A percentile compares a stretch with the other conserved stretches of the same genome.
Conservation (phyloP, 768 basidiomycete genomes). For the Suillus weaverae region DNA sequence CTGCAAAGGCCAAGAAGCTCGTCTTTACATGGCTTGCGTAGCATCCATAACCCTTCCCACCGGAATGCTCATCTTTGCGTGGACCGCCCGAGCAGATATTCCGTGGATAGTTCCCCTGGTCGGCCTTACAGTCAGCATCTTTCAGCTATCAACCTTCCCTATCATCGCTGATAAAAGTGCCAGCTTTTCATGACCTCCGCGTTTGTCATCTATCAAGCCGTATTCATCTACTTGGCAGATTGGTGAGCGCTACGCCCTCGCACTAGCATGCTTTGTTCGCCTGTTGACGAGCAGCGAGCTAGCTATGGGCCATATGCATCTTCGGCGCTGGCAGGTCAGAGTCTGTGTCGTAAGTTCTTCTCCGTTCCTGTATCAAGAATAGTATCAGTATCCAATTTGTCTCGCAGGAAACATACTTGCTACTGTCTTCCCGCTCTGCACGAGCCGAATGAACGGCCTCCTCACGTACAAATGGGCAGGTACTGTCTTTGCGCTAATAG, state of each 20-base stretch:
- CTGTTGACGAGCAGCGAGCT: conserved; percentile 1
- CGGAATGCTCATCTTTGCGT: conserved; percentile 74
- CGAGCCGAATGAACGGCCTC: conserved; percentile 53
- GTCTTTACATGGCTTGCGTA: conserved; percentile 56
- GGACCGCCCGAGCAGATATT: conserved; percentile 55
- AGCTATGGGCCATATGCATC: conserved; percentile 65
- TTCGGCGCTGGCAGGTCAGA: conserved; percentile 68
- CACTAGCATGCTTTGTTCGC: not conserved
- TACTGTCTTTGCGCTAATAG: conserved; percentile 55
- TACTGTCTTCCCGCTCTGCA: conserved; percentile 62
- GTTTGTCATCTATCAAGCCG: conserved; percentile 57
- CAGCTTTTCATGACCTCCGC: conserved; percentile 52
- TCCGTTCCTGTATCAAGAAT: not conserved
- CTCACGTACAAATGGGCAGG: conserved; percentile 63
- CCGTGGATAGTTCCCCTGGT: conserved; percentile 54
- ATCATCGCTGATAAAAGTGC: not conserved
- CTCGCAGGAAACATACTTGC: conserved; percentile 48
- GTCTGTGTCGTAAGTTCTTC: conserved; percentile 49
- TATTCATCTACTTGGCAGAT: conserved; percentile 65
- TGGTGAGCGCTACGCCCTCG: conserved; percentile 39
- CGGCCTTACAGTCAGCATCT: conserved; percentile 25
- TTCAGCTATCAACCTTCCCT: not conserved
- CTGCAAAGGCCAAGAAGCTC: conserved; percentile 52
- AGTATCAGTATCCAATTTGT: not conserved
- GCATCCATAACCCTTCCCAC: conserved; percentile 54